These are phyloP conservation scores for Hypoxylon lienhwacheense DNA, from an alignment of 495 filamentous ascomycete species.

Conservation along the genomic window DNA sequence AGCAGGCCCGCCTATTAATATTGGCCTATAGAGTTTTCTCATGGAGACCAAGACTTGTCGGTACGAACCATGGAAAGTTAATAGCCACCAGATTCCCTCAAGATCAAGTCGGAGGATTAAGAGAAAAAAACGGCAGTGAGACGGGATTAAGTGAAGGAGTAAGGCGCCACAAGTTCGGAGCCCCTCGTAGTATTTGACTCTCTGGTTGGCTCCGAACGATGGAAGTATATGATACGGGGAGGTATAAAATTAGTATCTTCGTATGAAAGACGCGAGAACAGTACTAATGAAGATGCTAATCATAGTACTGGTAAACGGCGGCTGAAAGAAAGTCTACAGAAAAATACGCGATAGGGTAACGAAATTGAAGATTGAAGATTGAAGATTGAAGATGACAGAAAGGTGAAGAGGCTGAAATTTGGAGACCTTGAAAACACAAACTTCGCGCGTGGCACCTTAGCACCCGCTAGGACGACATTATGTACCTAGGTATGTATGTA, in stretches of 20 bases:
- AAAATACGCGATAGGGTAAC: constrained; percentile 18
- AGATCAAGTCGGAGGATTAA: constrained; percentile 1
- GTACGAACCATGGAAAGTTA: constrained; percentile 3
- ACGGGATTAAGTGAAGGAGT: constrained; percentile 1
- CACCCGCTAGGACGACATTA: constrained; percentile 24
- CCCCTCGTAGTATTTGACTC: neutral
- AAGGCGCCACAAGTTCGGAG: constrained; percentile 1
- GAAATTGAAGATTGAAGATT: no score
- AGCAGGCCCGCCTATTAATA: constrained; percentile 22
- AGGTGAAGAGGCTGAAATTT: constrained; percentile 37
- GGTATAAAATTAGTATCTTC: neutral
- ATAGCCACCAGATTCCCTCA: neutral
- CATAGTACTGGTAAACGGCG: neutral
- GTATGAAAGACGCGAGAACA: no score
- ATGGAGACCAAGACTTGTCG: constrained; percentile 10
- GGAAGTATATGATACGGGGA: neutral
- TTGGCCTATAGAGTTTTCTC: constrained; percentile 25
- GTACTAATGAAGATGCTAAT: no score
- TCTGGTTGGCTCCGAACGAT: neutral
- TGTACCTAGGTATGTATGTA: no score
- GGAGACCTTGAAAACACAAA: constrained; percentile 36
- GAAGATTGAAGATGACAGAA: constrained; percentile 17
- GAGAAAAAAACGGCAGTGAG: constrained; percentile 4
- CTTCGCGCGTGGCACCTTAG: constrained; percentile 36
- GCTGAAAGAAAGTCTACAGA: neutral